A percentile compares a stretch with the other conserved stretches of the same genome.
phyloP scores from a whole-genome alignment of 1,284 basidiomycete genomes.

The Neolentinus lepideus region DNA sequence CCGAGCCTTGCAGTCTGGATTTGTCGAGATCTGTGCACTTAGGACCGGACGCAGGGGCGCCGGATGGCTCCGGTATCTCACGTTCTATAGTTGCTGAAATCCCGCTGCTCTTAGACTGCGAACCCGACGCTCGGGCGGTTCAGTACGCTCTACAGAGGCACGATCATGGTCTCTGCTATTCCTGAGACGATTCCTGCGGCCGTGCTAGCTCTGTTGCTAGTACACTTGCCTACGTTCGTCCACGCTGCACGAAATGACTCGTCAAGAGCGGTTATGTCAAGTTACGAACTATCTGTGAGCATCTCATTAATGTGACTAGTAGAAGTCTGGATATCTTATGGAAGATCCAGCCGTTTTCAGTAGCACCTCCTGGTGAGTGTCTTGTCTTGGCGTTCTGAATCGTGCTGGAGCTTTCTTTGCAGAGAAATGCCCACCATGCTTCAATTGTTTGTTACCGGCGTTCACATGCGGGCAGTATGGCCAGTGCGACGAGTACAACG shows the following conservation, averaged over 20 bases:
- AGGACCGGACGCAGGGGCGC: not conserved
- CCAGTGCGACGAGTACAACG: slow-evolving; percentile 81
- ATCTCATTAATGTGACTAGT: not conserved
- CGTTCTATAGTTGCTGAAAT: too few species aligned
- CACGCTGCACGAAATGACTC: not conserved
- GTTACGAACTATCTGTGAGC: not conserved
- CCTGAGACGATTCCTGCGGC: too few species aligned
- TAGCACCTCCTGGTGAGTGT: not conserved
- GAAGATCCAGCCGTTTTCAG: not conserved
- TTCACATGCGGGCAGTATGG: slow-evolving; percentile 86
- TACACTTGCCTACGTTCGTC: not conserved
- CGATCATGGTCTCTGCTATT: too few species aligned
- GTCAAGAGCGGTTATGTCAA: not conserved
- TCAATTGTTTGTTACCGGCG: slow-evolving; percentile 80
- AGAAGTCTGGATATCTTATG: not conserved
- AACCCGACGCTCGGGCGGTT: too few species aligned
- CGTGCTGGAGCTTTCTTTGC: not conserved
- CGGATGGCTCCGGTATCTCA: too few species aligned
- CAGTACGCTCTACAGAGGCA: too few species aligned
- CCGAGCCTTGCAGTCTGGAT: not conserved
- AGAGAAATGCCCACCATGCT: slow-evolving; percentile 67
- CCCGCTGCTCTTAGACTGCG: too few species aligned
- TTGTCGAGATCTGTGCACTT: not conserved
- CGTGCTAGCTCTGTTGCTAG: not conserved
- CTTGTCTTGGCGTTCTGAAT: not conserved